Evolutionary conservation across 2,329 filamentous ascomycete species (phyloP).

Genomic region (Fusarium xyrophilum): DNA sequence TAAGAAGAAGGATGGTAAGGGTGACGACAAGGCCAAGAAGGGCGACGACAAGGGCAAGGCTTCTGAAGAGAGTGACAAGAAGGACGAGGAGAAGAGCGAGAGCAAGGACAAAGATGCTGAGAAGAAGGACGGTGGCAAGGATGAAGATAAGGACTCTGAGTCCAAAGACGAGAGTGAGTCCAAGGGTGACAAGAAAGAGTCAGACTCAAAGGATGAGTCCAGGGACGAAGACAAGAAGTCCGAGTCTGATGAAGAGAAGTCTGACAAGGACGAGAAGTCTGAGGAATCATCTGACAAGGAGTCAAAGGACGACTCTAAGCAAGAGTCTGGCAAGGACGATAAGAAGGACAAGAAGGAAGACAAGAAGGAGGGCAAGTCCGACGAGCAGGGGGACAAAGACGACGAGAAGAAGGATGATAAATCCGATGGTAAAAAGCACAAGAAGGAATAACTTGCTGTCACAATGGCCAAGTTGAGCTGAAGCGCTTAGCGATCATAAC

Average conservation of each 20-base stretch:
- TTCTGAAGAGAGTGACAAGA: slow-evolving; percentile 30
- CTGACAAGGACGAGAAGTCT: slow-evolving; percentile 12
- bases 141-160: background rate
- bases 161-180: slow-evolving; percentile 24
- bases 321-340: slow-evolving; percentile 26
- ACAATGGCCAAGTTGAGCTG: background rate
- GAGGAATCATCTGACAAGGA: slow-evolving; percentile 15
- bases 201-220: too few relatives aligned
- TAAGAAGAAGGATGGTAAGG: slow-evolving; percentile 39
- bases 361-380: slow-evolving; percentile 1
- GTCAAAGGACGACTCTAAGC: slow-evolving; percentile 32
- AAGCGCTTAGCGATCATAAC: slow-evolving; percentile 15
- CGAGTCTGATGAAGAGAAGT: slow-evolving; percentile 1
- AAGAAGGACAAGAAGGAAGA: slow-evolving; percentile 6
- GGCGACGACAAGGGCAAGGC: slow-evolving; percentile 27
- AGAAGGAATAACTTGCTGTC: slow-evolving; percentile 19
- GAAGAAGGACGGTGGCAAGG: slow-evolving; percentile 17
- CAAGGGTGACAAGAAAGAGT: too few relatives aligned
- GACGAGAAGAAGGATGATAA: slow-evolving; percentile 12
- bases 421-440: slow-evolving; percentile 8
- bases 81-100: slow-evolving; percentile 35
- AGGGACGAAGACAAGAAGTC: background rate
- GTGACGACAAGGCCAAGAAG: slow-evolving; percentile 30
- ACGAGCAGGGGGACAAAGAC: too few relatives aligned
- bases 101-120: slow-evolving; percentile 21